Conservation (phyloP, 208 protist genomes). For the Acanthamoeba lenticulata region DNA sequence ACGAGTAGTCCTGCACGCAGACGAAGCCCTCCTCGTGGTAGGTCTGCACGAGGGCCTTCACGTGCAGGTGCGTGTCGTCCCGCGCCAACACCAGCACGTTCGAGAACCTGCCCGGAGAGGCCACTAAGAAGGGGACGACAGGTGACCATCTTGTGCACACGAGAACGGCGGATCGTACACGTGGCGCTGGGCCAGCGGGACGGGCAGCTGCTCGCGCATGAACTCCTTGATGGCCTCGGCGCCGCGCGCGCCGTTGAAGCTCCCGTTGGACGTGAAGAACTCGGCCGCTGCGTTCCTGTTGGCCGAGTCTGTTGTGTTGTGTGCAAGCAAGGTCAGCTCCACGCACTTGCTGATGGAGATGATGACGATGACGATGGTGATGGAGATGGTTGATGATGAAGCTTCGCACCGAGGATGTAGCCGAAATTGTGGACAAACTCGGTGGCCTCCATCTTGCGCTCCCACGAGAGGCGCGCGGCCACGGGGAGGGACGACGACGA, state of each 20-base stretch:
- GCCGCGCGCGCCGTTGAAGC: not conserved
- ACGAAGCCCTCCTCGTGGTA: not conserved
- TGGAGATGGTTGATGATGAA: not conserved
- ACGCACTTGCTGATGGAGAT: not conserved
- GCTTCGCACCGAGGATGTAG: not conserved
- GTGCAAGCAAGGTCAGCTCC: too few species aligned
- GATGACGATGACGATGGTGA: not conserved
- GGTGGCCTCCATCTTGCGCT: not conserved
- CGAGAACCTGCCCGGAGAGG: not conserved
- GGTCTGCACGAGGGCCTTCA: not conserved
- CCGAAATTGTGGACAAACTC: constrained; percentile 9
- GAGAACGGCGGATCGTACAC: not conserved
- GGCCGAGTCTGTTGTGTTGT: not conserved
- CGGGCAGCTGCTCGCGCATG: not conserved
- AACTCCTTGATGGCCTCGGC: not conserved
- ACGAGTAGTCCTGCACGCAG: not conserved
- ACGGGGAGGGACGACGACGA: not conserved
- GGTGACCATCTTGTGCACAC: too few species aligned
- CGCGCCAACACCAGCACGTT: not conserved
- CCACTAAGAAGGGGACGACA: too few species aligned
- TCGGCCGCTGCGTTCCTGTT: not conserved
- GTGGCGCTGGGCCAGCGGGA: not conserved
- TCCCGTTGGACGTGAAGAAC: not conserved
- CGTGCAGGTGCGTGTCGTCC: not conserved
- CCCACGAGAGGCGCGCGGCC: not conserved